phyloP scores from a whole-genome alignment of 208 protist genomes.

The Polymyxa betae region DNA sequence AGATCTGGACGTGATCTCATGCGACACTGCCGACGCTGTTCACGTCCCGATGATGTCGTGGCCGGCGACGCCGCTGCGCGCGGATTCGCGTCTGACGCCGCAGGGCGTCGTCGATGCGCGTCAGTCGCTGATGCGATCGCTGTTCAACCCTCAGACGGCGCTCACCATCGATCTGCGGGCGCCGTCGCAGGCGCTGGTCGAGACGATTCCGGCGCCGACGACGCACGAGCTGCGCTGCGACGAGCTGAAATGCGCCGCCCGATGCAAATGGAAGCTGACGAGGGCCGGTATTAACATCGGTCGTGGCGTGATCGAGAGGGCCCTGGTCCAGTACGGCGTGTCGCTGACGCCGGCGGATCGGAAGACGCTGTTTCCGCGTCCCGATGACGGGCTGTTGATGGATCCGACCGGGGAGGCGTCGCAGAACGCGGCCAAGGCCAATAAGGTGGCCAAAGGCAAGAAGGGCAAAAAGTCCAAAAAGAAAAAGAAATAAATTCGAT shows the following conservation, averaged over 20 bases:
- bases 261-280: background rate
- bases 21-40: background rate
- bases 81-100: background rate
- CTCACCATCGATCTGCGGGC: background rate
- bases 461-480: background rate
- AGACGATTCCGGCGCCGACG: background rate
- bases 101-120: background rate
- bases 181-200: background rate
- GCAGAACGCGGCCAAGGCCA: background rate
- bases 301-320: background rate
- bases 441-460: background rate
- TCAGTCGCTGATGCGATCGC: background rate
- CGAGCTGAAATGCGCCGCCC: background rate
- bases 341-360: background rate
- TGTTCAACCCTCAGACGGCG: constrained; percentile 53
- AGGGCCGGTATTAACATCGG: background rate
- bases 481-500: background rate
- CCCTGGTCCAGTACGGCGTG: background rate
- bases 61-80: background rate
- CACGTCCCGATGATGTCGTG: background rate
- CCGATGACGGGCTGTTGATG: background rate
- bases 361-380: background rate
- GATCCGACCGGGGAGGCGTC: background rate
- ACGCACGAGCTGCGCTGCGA: background rate
- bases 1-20: background rate